Percentiles rank a stretch among this genome's conserved stretches.
These are phyloP conservation scores for Domatiomyces globalis DNA, from an alignment of 2,329 filamentous ascomycete genomes.

Conservation along the genomic window DNA sequence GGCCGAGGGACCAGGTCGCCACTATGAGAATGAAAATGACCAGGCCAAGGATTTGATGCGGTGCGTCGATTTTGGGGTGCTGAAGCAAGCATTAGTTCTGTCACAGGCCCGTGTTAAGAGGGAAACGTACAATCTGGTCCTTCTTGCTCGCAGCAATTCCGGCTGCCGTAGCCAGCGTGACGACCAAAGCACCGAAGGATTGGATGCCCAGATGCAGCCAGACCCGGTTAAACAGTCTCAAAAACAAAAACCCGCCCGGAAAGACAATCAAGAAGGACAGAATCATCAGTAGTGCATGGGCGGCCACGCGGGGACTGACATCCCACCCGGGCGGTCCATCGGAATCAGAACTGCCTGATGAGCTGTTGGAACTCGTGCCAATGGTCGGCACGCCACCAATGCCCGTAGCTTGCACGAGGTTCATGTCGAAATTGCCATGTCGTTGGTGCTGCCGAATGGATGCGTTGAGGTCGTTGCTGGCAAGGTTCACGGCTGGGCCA, in stretches of 20 bases:
- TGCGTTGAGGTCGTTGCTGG: slow-evolving; percentile 31
- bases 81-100: slow-evolving; percentile 6
- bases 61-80: slow-evolving; percentile 39
- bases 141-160: slow-evolving; percentile 40
- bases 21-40: slow-evolving; percentile 40
- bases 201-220: slow-evolving; percentile 45
- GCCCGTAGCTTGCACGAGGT: slow-evolving; percentile 40
- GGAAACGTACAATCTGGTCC: slow-evolving; percentile 41
- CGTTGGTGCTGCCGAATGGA: slow-evolving; percentile 39
- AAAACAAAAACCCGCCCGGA: slow-evolving; percentile 41
- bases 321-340: slow-evolving; percentile 17
- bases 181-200: slow-evolving; percentile 34
- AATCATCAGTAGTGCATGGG: slow-evolving; percentile 39
- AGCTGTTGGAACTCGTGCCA: slow-evolving; percentile 19
- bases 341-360: slow-evolving; percentile 19
- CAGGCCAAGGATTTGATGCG: slow-evolving; percentile 47
- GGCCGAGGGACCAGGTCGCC: slow-evolving; percentile 40
- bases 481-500: slow-evolving; percentile 33
- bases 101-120: not conserved
- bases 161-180: slow-evolving; percentile 37
- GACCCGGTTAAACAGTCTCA: slow-evolving; percentile 38
- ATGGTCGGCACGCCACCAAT: slow-evolving; percentile 27
- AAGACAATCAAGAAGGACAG: slow-evolving; percentile 41
- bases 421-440: slow-evolving; percentile 43
- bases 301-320: slow-evolving; percentile 12